Evolutionary conservation across 1,284 basidiomycete genomes (phyloP), one percentile per base, ranked within the genome.

Genomic region (Apiotrichum siamense): DNA sequence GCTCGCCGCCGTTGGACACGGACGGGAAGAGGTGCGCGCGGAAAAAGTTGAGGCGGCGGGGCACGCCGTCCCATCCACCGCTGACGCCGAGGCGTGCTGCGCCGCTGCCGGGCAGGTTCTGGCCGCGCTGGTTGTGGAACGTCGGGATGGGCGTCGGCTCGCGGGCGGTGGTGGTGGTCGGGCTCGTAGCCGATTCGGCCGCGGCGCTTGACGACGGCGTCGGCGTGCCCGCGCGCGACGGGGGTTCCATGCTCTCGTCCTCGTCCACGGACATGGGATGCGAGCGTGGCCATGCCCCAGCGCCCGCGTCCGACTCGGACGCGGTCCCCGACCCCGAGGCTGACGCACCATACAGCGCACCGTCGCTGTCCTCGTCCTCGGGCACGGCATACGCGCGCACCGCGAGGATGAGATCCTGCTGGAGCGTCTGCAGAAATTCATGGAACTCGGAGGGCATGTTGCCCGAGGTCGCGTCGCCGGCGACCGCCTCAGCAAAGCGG

Each of bases 11-110:
- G n/a, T 51, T 35, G 9, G 31, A 43, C 4, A 62, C 50, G 3
- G 69, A 60, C 7, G 72, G 68, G 56, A 74, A 74, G 17, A 70
- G 54, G 47, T 72, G 70, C 7, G 69, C 70, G n/a, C 72, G 63
- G 69, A 74, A 74, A 49, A 74, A 72, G 59, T 72, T 74, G 46
- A 74, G 62, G n/a, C 64, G 58, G 13, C 68, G 59, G 0, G 69
- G 65, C 7, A 50, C 41, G 32, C 65, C 65, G 17, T 66, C 59
- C 1, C 37, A 35, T 12, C 64, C 65, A 7, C 63, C 65, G 0
- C 58, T 54, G 17, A 69, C 64, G 35, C 64, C 65, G 1, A 47
- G 44, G 10, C 37, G 41, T 4, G 31, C 39, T 6, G 26, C 26
- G 3, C 31, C 27, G 18, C 46, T 43, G 10, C 48, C 36, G 1